Evolutionary conservation across 2,329 filamentous ascomycete genomes (phyloP), one percentile per base, ranked within the genome.

Genomic region (Pezicula radicicola): DNA sequence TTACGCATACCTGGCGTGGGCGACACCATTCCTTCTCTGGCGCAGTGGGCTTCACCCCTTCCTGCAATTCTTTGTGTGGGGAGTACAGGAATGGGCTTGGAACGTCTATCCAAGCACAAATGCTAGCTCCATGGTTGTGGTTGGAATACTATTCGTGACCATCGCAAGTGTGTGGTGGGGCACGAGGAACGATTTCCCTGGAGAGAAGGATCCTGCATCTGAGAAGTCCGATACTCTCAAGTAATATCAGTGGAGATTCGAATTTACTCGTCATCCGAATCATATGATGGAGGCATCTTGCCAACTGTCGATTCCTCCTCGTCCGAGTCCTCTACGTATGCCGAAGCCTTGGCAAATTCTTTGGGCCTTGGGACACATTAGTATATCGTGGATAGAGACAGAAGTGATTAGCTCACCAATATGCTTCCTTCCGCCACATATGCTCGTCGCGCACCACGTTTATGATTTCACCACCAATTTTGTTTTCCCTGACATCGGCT

Each of bases 401-500:
- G 25, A 36, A 25, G 25, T 44, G 13, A 16, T 6, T 39, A 28
- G n/a, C 51, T 50, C 53, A 93, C 94, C 94, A 97, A 68, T 93
- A 99, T 9, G 76, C 64, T 74, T 88, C 85, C 72, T 96, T 96
- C 64, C 91, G 83, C 94, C 94, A 99, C 41, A 79, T 78, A 72
- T 90, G 95, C 74, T 97, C 92, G 64, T 97, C 91, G 36, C 90
- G 79, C 36, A 97, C 91, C 35, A 97, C 84, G 65, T 97, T 97
- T 60, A 96, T 79, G 63, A 99, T 97, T 70, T 96, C 90, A 13
- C 93, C 94, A 48, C 82, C 79, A 12, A 96, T 81, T 68, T 91
- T 91, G 63, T 91, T 91, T 42, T 87, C 85, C 48, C 85, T 74
- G 21, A 80, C 83, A 27, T 84, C 83, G 36, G 85, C 75, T 2